These are phyloP conservation scores for Francoa sonchifolia DNA, from an alignment of 441 rosid genomes.

Conservation along the genomic window DNA sequence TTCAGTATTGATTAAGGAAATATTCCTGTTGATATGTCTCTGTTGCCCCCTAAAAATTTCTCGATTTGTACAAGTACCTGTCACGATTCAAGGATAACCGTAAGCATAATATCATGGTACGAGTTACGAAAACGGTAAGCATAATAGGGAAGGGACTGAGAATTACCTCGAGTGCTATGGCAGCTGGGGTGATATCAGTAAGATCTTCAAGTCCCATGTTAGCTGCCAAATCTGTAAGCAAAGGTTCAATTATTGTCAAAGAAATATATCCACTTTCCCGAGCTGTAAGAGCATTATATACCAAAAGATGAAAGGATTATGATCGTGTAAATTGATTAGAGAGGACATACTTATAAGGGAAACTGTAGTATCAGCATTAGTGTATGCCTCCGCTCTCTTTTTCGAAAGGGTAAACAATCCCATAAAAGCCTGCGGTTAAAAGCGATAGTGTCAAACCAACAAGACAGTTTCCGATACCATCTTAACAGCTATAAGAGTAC, in stretches of 20 bases:
- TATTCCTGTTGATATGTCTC: constrained; percentile 3
- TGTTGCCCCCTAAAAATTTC: constrained; percentile 10
- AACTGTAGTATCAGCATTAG: constrained; percentile 30
- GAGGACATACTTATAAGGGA: constrained; percentile 18
- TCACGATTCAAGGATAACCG: constrained; percentile 4
- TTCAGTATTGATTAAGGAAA: neutral
- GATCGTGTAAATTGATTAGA: neutral
- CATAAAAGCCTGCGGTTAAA: constrained; percentile 23
- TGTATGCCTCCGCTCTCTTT: constrained; percentile 26
- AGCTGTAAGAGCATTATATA: neutral
- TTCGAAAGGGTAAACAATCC: constrained; percentile 24
- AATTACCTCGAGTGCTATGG: constrained; percentile 29
- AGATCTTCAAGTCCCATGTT: constrained; percentile 19
- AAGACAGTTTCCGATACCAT: neutral
- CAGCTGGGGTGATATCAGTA: constrained; percentile 19
- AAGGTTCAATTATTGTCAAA: neutral
- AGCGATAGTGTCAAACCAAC: neutral
- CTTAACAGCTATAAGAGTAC: neutral
- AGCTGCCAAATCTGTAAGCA: constrained; percentile 20
- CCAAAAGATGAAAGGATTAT: neutral
- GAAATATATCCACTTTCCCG: neutral
- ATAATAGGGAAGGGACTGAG: neutral
- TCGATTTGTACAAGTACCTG: constrained; percentile 29
- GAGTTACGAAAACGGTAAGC: neutral
- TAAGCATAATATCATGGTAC: neutral